Evolutionary conservation across 441 rosid species (phyloP).

Genomic region (Pelargonium fulgidum): DNA sequence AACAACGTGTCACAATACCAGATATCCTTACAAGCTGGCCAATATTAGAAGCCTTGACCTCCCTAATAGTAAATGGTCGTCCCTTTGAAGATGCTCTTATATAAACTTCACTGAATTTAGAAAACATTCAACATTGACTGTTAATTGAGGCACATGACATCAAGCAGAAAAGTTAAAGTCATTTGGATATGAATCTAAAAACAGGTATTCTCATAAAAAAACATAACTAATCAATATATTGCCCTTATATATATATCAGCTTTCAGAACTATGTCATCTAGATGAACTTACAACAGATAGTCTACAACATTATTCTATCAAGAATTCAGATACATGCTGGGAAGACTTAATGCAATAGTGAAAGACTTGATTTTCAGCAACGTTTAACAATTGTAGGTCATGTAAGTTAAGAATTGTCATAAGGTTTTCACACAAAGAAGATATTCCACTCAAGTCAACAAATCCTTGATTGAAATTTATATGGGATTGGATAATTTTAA

Average conservation of each 20-base stretch:
- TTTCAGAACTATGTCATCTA: too few relatives aligned
- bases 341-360: background rate
- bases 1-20: constrained; percentile 95
- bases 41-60: constrained; percentile 87
- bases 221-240: background rate
- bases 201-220: background rate
- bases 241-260: background rate
- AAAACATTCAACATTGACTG: constrained; percentile 15
- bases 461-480: background rate
- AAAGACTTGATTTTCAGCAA: background rate
- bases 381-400: background rate
- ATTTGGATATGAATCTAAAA: background rate
- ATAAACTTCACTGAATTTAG: constrained; percentile 76
- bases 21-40: constrained; percentile 89
- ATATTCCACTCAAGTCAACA: background rate
- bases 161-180: background rate
- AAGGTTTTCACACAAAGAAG: background rate
- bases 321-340: background rate
- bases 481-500: background rate
- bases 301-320: too few relatives aligned
- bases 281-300: too few relatives aligned
- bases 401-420: background rate
- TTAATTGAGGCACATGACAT: background rate
- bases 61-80: constrained; percentile 73
- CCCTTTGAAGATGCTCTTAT: constrained; percentile 81